Base-by-base conservation (phyloP, 129 eudicot genomes). In the Arctium minus region DNA sequence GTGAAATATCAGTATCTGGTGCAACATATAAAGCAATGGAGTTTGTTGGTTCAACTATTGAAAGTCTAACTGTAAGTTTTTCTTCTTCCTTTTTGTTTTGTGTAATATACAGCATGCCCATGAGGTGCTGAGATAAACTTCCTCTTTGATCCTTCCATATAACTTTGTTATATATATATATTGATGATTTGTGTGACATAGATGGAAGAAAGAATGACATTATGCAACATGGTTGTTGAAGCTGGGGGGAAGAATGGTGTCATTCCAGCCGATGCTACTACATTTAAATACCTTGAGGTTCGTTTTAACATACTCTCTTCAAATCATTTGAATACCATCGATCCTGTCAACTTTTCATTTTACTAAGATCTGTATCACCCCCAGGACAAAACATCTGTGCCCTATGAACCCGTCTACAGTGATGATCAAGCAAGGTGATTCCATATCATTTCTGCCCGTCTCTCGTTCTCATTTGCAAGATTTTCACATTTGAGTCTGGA, bases 1-100 rank as follows among this genome's bases (percentile, higher is more conserved):
- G 99, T 80, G 99, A 96, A 79, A 92, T 96, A 77, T 96, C 99
- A 3, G 97, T 96, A 74, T 89, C 99, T 72, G 99, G 99, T 86
- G 99, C 99, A 79, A 93, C 97, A 37, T 96, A 96, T 42, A 96
- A 96, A 94, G 97, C 98, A 38, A 89, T 90, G 97, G 98, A 94
- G 86, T 94, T 94, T 85, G 88, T 88, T 53, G 94, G 97, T 13
- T 71, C 89, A 3, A 93, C 99, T 33, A 85, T 96, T 69, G 99
- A 90, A 72, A 88, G 98, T 42, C 89, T 96, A 77, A 89, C 93
- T 0, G 98, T 95, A 88, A 91, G 97, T 83, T 46, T 42, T 39
- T 77, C 27, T 83, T 31, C 32, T 74, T 64, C n/a, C 39, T 11
- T 72, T 10, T 17, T 0, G 29, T 60, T 60, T n/a, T 27, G 27